Base-by-base conservation (phyloP, 176 grass and related monocot species). In the Hsuehochloa calcarea region DNA sequence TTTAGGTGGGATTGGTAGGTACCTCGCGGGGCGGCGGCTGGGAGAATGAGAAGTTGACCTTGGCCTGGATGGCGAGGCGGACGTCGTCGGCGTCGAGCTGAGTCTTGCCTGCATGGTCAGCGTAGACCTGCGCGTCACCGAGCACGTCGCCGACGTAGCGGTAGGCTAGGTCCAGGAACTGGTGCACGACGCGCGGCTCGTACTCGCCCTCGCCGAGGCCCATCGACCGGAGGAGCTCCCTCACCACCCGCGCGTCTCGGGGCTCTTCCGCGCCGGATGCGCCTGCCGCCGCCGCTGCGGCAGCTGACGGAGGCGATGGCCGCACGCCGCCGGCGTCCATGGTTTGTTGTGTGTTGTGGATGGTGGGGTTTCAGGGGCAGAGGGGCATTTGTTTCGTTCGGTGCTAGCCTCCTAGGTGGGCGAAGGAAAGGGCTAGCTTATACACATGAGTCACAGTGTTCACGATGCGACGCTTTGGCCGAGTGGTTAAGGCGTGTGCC, bases 401-500 rank as follows among this genome's bases (percentile, higher is more conserved):
- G 41, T 34, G 31, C 1, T 2, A 34, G 31, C 1, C 31, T 34
- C 2, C 31, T 34, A 34, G 1, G 31, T 34, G 31, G 31, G 31
- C 31, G 31, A 34, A 34, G 1, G 2, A 3, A 34, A 34, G 31
- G 31, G 31, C 2, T 34, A 34, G 31, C 1, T 34, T 3, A 34
- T 2, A 34, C 0, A 34, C 31, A 34, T 34, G 2, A 34, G 31
- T 3, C 31, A 34, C 1, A 34, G 2, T 34, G 31, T 34, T 34
- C 31, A 1, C 31, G 2, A 34, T 3, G 31, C 20, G 20, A 58
- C 8, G 20, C 55, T 95, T 98, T 98, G 93, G 93, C 91, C 95
- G 91, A 98, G 95, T 98, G 95, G 95, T 95, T 98, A 98, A 97
- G 95, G 95, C 95, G 92, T 93, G 92, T 95, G 93, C 92, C 95